Conservation (phyloP, 1,284 basidiomycete species). For the Sporisorium reilianum region DNA sequence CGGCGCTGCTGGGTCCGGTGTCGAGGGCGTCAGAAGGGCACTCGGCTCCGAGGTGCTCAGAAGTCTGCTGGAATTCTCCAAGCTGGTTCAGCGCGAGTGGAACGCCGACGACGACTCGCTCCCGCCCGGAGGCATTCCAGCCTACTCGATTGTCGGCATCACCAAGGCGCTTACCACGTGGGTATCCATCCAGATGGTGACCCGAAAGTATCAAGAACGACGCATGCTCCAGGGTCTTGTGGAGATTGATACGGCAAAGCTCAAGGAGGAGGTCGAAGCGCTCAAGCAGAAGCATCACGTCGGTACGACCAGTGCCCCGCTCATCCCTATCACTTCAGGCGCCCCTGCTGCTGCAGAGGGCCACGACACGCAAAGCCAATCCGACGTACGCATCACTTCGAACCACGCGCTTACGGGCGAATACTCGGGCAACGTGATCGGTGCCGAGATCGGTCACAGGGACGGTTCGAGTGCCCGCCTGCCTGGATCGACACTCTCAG, state of each 20-base stretch:
- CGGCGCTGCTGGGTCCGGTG: constrained; percentile 53
- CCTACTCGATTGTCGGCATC: constrained; percentile 53
- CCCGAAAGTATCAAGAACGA: constrained; percentile 48
- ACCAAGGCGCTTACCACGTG: constrained; percentile 60
- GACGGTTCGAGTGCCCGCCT: constrained; percentile 18
- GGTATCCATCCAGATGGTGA: constrained; percentile 63
- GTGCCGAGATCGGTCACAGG: constrained; percentile 57
- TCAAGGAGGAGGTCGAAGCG: constrained; percentile 37
- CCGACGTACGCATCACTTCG: constrained; percentile 55
- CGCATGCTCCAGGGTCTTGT: constrained; percentile 48
- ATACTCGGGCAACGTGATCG: constrained; percentile 55
- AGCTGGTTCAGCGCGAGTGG: constrained; percentile 63
- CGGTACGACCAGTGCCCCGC: constrained; percentile 16
- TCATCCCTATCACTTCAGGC: constrained; percentile 9
- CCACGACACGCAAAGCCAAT: constrained; percentile 1
- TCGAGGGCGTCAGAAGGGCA: constrained; percentile 53
- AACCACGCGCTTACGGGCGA: constrained; percentile 41
- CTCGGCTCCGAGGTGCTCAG: constrained; percentile 58
- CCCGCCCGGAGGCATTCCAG: constrained; percentile 62
- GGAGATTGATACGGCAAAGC: constrained; percentile 43
- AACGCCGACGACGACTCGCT: constrained; percentile 50
- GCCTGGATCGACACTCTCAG: constrained; percentile 26
- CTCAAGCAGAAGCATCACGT: constrained; percentile 37
- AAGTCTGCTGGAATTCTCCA: constrained; percentile 49
- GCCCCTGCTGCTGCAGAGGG: neutral